A percentile compares a stretch with the other conserved stretches of the same genome.
Evolutionary conservation across 2,329 filamentous ascomycete genomes (phyloP).

Genomic region (Talaromyces rugulosus): DNA sequence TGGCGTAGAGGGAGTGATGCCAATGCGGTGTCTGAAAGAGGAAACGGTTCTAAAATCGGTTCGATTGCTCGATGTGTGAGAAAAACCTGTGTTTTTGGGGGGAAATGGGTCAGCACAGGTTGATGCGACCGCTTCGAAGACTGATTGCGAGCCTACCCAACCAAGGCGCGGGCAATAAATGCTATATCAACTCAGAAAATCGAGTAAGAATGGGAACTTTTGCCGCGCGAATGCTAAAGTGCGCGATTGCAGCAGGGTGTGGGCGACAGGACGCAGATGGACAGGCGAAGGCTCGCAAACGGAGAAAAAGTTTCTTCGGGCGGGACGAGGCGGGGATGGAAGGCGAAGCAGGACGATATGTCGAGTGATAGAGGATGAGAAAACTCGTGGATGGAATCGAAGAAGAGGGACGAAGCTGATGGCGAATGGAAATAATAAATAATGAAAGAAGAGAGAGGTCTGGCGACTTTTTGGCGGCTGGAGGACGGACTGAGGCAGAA

Average conservation of each 20-base stretch:
- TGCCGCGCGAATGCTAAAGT: background rate
- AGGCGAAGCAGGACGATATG: background rate
- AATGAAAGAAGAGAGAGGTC: background rate
- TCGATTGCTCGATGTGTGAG: background rate
- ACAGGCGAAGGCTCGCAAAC: background rate
- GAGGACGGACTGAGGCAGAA: background rate
- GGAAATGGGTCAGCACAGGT: background rate
- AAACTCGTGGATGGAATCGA: background rate
- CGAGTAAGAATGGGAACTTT: background rate
- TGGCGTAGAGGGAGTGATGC: conserved; percentile 14
- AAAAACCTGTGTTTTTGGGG: background rate
- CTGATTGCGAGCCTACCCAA: background rate
- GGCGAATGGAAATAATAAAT: background rate
- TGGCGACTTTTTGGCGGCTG: background rate
- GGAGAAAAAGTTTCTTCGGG: background rate
- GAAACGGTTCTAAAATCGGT: background rate
- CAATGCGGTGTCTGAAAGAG: background rate
- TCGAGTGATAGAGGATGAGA: background rate
- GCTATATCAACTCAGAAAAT: background rate
- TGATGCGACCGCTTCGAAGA: background rate
- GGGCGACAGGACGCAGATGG: background rate
- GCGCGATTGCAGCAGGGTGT: background rate
- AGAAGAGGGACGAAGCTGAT: background rate
- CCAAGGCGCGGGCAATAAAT: background rate
- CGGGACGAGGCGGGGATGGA: background rate